These are phyloP conservation scores for Oryza longistaminata DNA, from an alignment of 176 grass and related monocot genomes.

Conservation along the genomic window DNA sequence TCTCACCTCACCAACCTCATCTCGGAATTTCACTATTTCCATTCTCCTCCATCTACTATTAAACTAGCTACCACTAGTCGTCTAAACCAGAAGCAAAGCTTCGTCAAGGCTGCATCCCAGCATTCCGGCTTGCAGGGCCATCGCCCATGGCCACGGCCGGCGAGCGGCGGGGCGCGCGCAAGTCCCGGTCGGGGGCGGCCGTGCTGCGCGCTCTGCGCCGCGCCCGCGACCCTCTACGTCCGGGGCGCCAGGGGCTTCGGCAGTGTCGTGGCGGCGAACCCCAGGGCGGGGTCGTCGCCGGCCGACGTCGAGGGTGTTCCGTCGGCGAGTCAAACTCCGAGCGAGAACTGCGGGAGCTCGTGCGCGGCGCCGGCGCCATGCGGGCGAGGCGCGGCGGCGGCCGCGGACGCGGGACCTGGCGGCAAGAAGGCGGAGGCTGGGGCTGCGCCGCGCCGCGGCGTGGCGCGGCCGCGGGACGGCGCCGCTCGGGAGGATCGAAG, in stretches of 20 bases:
- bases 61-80: no score
- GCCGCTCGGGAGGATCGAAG: constrained; percentile 14
- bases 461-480: not conserved
- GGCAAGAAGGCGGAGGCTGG: not conserved
- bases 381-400: not conserved
- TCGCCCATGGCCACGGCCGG: not conserved
- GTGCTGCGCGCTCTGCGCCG: constrained; percentile 27
- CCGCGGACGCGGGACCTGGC: not conserved
- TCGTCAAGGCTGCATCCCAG: not conserved
- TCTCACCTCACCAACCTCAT: no score
- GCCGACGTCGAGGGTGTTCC: constrained; percentile 30
- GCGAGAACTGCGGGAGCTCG: constrained; percentile 17
- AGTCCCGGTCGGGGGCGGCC: not conserved
- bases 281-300: constrained; percentile 4
- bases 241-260: constrained; percentile 10
- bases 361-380: not conserved
- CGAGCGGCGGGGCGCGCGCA: not conserved
- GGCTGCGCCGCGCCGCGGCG: not conserved
- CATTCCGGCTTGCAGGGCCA: not conserved
- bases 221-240: constrained; percentile 33
- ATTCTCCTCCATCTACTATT: no score
- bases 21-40: no score
- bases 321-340: not conserved
- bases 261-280: constrained; percentile 28
- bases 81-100: not conserved